Percentiles rank a stretch among this genome's conserved stretches.
Evolutionary conservation across 1,284 basidiomycete genomes (phyloP).

Genomic region (Pyrrhoderma noxium): DNA sequence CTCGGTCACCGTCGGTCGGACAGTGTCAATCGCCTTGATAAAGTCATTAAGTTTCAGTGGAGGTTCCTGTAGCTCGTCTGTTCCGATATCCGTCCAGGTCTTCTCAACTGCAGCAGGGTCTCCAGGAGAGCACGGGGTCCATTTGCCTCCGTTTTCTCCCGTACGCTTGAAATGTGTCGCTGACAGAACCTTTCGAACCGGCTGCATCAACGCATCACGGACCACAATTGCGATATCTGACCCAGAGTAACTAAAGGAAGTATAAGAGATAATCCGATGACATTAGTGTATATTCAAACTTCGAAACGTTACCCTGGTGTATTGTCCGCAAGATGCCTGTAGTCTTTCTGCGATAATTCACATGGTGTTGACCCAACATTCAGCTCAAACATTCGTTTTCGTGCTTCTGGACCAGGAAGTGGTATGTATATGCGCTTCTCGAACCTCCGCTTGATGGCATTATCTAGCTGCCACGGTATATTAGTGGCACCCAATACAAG

Average conservation of each 20-base stretch:
- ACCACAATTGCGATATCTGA: conserved; percentile 95
- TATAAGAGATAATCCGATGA: conserved; percentile 4
- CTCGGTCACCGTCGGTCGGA: conserved; percentile 84
- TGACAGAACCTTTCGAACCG: conserved; percentile 91
- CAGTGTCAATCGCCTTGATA: conserved; percentile 73
- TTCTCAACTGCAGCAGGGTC: conserved; percentile 84
- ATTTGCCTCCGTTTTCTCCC: conserved; percentile 34
- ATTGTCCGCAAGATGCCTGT: conserved; percentile 71
- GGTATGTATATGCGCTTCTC: conserved; percentile 99
- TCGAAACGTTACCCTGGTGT: conserved; percentile 70
- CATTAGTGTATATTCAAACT: conserved; percentile 1
- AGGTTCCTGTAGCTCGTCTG: conserved; percentile 88
- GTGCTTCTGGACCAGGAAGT: conserved; percentile 89
- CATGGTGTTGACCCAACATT: conserved; percentile 94
- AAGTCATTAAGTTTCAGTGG: conserved; percentile 79
- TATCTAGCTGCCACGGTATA: conserved; percentile 95
- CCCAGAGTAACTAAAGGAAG: conserved; percentile 67
- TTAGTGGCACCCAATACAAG: conserved; percentile 99
- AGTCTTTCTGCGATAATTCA: conserved; percentile 74
- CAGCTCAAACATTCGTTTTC: conserved; percentile 93
- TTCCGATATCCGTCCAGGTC: conserved; percentile 87
- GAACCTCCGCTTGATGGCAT: conserved; percentile 97
- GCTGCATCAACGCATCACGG: conserved; percentile 97
- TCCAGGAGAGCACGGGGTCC: conserved; percentile 94
- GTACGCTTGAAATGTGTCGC: conserved; percentile 89